Base-by-base conservation (phyloP, 192 early-diverging fungal genomes). In the Coemansia sp. region DNA sequence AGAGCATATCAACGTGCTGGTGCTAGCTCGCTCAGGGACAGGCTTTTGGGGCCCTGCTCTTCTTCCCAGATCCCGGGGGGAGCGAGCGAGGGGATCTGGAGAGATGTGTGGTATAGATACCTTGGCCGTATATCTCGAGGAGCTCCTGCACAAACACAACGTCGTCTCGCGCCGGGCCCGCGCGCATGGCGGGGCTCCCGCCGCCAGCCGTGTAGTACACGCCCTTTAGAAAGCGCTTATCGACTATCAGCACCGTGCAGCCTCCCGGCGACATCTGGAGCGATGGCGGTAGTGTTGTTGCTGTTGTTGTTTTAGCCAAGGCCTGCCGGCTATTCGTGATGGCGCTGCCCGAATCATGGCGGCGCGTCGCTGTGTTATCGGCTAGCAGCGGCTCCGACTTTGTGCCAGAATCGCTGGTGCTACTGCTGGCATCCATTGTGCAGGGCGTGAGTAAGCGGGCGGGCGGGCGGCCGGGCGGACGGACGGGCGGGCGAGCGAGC, bases 91-190 rank as follows among this genome's bases (percentile, higher is more conserved):
- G n/a, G n/a, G n/a, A n/a, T n/a, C n/a, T n/a, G n/a, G n/a, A n/a
- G n/a, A n/a, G n/a, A n/a, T n/a, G n/a, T n/a, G n/a, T n/a, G n/a
- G n/a, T n/a, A n/a, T n/a, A n/a, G n/a, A n/a, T 73, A 73, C 69
- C 69, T 58, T 71, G 67, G 31, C 57, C 54, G 45, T 76, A 76
- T 41, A 68, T 76, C 35, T 76, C 67, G 1, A 76, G 57, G 21
- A 76, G 64, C 59, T 70, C 58, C 40, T 76, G 74, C 39, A 76
- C 66, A 56, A 76, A 76, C 23, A 67, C 70, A 27, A 74, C 70
- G 36, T 74, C 70, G 54, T 72, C 68, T 7, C 48, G 47, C 8
- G 68, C 68, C 2, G 68, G 68, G 3, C 68, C 68, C 4, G 55
- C 50, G 30, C 68, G 56, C 28, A 72, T 54, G 8, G 57, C 43